Evolutionary conservation across 2,329 filamentous ascomycete species (phyloP), one percentile per base, ranked within the genome.

Genomic region (Leptosphaerulina australis): DNA sequence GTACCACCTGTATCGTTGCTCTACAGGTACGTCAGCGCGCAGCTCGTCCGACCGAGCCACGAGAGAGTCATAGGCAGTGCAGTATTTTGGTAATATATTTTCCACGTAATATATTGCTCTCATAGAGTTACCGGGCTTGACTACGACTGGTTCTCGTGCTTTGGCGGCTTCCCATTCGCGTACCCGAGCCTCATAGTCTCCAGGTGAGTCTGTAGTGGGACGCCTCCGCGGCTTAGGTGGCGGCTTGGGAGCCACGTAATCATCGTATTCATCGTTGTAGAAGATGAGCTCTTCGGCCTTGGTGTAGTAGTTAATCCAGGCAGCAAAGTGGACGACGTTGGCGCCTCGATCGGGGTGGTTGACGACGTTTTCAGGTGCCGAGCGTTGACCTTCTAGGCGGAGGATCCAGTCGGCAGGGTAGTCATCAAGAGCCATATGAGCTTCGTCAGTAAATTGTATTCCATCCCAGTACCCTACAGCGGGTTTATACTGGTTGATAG

Each of bases 261-360:
- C 35, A 15, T 51, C 47, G 14, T 44, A 35, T 21, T 51, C 40
- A 11, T 51, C 41, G 30, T 45, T 51, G n/a, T 40, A 39, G 35
- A 48, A 48, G 11, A 21, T 36, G 4, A 29, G 26, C 26, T 29
- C 26, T 25, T 5, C 10, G 10, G 24, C 14, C 15, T 29, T 37
- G 5, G 31, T 21, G 22, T 45, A 37, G 41, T 38, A 46, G 34
- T 38, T 46, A 17, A 45, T 24, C 41, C 33, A 45, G 17, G 24
- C 41, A 20, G 41, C 41, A 36, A 45, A 45, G 41, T 45, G 41
- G n/a, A 45, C 41, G n/a, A 17, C 33, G 15, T 28, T 29, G 14
- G n/a, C 22, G 5, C 20, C 14, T 3, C 5, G 10, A 17, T 20
- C 3, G 3, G 5, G 5, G 18, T 17, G n/a, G 3, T 29, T 3